Evolutionary conservation across 192 early-diverging fungal species (phyloP), one percentile per base, ranked within the genome.

Genomic region (Linnemannia zychae): DNA sequence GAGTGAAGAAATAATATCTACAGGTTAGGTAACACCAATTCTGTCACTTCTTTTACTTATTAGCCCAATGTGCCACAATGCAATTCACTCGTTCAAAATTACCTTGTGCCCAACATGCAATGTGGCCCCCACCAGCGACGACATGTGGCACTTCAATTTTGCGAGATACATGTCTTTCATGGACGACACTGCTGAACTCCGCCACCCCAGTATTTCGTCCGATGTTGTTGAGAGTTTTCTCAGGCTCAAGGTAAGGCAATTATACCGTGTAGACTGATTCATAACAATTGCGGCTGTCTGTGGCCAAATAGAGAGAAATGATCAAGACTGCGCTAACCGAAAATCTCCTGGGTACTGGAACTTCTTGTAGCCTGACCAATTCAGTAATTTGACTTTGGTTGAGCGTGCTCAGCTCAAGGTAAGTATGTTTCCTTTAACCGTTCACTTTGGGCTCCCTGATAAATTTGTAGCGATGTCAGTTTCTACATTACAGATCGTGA

Each of bases 181-280:
- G 77, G 83, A 85, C 20, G 73, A 85, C 40, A 85, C 83, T 17
- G 83, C 68, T 7, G 83, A 85, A 70, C 36, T 85, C 15, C 68
- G 52, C 7, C 83, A 85, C 31, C 83, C 83, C 4, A 76, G 17
- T 15, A 71, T 79, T 17, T 20, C 83, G 18, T 85, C 83, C 0
- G n/a, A 20, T 4, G 57, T 63, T 20, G 48, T 76, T n/a, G 34
- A 74, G 7, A 33, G n/a, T 4, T 66, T 75, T 6, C 60, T 85
- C 15, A 74, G 78, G 18, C 68, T 72, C 34, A 67, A 71, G 77
- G 82, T 84, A 74, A 47, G 20, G 28, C 57, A 0, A 63, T 63
- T 15, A 9, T 16, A 31, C 57, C 2, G 24, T 63, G 28, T 13
- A 31, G 28, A 0, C 31, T n/a, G 0, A 63, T 31, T 57, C 38